Percentiles rank a stretch among this genome's conserved stretches.
Conservation (phyloP, 192 early-diverging fungal species). For the Linnemannia zychae region DNA sequence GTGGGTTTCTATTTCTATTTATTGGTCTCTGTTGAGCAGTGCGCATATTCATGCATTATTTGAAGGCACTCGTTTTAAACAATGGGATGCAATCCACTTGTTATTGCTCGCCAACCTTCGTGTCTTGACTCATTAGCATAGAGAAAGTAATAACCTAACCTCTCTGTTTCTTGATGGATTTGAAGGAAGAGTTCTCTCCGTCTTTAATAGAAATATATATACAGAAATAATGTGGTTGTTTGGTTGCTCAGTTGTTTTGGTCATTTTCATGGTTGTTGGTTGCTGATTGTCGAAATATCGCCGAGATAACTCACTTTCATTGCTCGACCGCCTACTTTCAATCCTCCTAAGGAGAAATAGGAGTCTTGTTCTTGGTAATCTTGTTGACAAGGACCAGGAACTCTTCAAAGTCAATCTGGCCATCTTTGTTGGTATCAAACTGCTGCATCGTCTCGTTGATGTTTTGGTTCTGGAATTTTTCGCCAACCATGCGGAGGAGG, state of each 20-base stretch:
- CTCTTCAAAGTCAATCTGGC: slow-evolving; percentile 46
- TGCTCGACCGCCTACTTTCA: no score
- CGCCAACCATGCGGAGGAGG: slow-evolving; percentile 29
- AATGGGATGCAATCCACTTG: neutral
- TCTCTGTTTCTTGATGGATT: no score
- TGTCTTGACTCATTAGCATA: neutral
- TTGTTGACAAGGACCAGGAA: slow-evolving; percentile 24
- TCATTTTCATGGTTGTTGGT: no score
- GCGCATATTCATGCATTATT: neutral
- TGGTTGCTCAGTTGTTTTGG: no score
- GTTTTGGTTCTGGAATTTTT: slow-evolving; percentile 10
- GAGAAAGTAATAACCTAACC: neutral
- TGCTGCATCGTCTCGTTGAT: slow-evolving; percentile 11
- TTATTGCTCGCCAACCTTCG: neutral
- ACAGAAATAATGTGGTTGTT: no score
- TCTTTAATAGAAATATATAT: no score
- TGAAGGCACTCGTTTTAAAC: neutral
- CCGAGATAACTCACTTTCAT: no score
- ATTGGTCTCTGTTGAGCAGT: neutral
- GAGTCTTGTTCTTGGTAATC: slow-evolving; percentile 30
- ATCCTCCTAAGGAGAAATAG: neutral
- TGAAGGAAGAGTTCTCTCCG: no score
- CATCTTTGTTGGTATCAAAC: slow-evolving; percentile 47
- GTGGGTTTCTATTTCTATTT: neutral
- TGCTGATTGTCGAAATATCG: no score